A percentile compares a stretch with the other conserved stretches of the same genome.
Evolutionary conservation across 768 basidiomycete genomes (phyloP).

Genomic region (Leucosporidium creatinivorum): DNA sequence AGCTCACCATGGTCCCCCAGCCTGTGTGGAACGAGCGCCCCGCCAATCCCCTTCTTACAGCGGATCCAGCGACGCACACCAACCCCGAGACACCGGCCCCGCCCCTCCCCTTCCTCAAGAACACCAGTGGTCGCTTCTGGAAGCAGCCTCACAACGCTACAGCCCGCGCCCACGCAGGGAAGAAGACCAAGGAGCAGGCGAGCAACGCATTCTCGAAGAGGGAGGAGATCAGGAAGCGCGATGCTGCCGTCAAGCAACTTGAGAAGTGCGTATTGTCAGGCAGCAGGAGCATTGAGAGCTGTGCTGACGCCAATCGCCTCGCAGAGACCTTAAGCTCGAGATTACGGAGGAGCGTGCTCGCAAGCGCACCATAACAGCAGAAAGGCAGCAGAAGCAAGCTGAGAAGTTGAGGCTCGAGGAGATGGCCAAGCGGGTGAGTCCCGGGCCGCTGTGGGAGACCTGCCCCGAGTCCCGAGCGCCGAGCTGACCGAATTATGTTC

Average conservation of each 20-base stretch:
- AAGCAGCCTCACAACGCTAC: constrained; percentile 26
- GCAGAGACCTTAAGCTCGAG: constrained; percentile 35
- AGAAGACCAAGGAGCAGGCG: neutral
- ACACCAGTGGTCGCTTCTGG: constrained; percentile 9
- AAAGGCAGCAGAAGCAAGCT: constrained; percentile 27
- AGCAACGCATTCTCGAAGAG: constrained; percentile 24
- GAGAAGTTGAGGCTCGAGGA: constrained; percentile 35
- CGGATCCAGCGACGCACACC: constrained; percentile 1
- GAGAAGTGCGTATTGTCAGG: constrained; percentile 21
- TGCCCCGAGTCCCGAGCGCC: neutral
- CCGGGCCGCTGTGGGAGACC: neutral
- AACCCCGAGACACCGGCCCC: neutral
- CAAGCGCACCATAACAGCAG: constrained; percentile 24
- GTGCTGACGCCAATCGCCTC: too few species aligned
- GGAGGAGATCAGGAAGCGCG: constrained; percentile 24
- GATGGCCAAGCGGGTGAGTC: constrained; percentile 30
- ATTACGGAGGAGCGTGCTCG: constrained; percentile 27
- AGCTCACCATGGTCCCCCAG: constrained; percentile 26
- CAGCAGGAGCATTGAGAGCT: neutral
- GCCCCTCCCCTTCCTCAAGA: constrained; percentile 4
- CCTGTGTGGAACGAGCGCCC: constrained; percentile 24
- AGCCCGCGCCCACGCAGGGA: neutral
- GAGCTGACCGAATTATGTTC: neutral
- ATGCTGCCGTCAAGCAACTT: constrained; percentile 31
- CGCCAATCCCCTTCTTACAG: constrained; percentile 1